Conservation (phyloP, 2,329 filamentous ascomycete species). For the Chaetothyriales sp. region DNA sequence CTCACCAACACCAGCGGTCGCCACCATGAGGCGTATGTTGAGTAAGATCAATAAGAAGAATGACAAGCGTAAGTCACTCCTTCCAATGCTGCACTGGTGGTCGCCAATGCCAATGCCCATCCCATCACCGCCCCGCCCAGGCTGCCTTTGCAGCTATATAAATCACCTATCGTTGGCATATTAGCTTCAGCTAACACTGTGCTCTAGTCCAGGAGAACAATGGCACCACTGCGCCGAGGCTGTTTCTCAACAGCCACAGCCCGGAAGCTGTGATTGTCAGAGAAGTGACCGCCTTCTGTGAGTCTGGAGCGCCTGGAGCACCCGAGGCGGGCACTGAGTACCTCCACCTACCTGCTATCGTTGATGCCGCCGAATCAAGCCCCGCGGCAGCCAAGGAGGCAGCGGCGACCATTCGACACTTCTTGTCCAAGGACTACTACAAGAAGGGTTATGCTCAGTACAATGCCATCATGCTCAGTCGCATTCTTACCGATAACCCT, state of each 20-base stretch:
- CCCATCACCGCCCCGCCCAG: too few species aligned
- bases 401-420: constrained; percentile 66
- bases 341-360: constrained; percentile 78
- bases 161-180: background rate
- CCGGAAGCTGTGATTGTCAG: constrained; percentile 26
- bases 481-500: constrained; percentile 85
- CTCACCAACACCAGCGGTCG: background rate
- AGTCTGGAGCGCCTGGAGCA: constrained; percentile 44
- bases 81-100: background rate
- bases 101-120: too few species aligned
- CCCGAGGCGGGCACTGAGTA: constrained; percentile 64
- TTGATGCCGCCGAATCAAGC: constrained; percentile 87
- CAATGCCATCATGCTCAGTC: constrained; percentile 88
- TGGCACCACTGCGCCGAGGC: constrained; percentile 1
- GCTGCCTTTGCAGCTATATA: background rate
- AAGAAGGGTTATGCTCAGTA: constrained; percentile 62
- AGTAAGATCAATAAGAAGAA: constrained; percentile 15
- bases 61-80: constrained; percentile 2
- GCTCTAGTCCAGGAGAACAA: constrained; percentile 9
- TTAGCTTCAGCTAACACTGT: constrained; percentile 3
- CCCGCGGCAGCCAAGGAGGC: constrained; percentile 71
- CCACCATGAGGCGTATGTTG: constrained; percentile 13
- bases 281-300: constrained; percentile 52
- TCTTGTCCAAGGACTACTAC: constrained; percentile 56
- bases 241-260: constrained; percentile 21